Percentiles rank a stretch among this genome's conserved stretches.
phyloP scores from a whole-genome alignment of 257 asterid species.

The Fraxinus excelsior region DNA sequence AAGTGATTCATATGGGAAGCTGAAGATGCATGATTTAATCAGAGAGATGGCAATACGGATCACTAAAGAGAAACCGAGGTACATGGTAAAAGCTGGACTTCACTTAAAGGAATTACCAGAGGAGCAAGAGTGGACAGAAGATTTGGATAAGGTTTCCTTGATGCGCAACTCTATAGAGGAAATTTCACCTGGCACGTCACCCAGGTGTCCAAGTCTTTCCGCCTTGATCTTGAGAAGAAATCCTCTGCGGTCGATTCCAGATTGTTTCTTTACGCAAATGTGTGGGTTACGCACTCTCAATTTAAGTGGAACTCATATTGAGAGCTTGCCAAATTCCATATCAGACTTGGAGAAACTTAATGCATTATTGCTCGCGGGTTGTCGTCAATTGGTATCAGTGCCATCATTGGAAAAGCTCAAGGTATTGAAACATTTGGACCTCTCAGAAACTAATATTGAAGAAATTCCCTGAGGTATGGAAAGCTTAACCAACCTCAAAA shows the following conservation, averaged over 20 bases:
- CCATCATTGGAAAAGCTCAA: conserved; percentile 16
- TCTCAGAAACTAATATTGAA: too few relatives aligned
- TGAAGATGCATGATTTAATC: too few relatives aligned
- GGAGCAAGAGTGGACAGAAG: not conserved
- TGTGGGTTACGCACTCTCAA: not conserved
- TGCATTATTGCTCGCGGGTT: conserved; percentile 7
- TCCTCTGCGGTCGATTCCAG: not conserved
- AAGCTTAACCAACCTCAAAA: too few relatives aligned
- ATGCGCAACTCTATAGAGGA: not conserved
- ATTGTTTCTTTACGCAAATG: conserved; percentile 8
- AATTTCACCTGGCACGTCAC: not conserved
- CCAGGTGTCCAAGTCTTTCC: conserved; percentile 5
- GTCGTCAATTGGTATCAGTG: not conserved
- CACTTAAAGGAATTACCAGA: not conserved
- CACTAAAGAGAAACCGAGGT: not conserved
- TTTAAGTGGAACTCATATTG: not conserved
- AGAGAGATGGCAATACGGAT: too few relatives aligned
- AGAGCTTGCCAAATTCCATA: not conserved
- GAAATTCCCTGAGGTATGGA: too few relatives aligned
- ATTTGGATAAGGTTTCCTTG: conserved; percentile 18
- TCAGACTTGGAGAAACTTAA: conserved; percentile 22
- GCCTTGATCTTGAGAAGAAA: not conserved
- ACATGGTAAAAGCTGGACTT: conserved; percentile 19
- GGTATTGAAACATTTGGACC: too few relatives aligned
- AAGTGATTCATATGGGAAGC: too few relatives aligned